Percentiles rank a stretch among this genome's conserved stretches.
Evolutionary conservation across 495 filamentous ascomycete genomes (phyloP).

Genomic region (Penicillium fimorum): DNA sequence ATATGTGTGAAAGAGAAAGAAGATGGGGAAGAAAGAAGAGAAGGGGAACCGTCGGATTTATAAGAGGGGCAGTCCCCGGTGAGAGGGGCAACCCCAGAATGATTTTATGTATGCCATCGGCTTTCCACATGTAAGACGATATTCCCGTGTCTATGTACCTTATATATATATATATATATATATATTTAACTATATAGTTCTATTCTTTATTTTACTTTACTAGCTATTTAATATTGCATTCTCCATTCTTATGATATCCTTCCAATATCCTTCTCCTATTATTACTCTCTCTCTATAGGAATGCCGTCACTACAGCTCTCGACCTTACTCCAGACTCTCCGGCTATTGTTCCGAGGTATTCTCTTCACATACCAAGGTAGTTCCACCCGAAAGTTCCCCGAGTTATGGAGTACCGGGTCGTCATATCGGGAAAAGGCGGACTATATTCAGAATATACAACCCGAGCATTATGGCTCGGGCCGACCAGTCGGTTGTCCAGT

Average conservation of each 20-base stretch:
- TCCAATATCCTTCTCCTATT: not conserved
- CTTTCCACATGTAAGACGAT: conserved; percentile 9
- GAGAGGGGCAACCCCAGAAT: conserved; percentile 31
- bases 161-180: no score
- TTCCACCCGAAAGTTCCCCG: conserved; percentile 4
- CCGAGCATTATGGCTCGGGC: conserved; percentile 15
- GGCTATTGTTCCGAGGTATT: conserved; percentile 2
- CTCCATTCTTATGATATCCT: not conserved
- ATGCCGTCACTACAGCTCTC: not conserved
- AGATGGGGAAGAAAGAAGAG: conserved; percentile 19
- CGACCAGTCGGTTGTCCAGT: conserved; percentile 12
- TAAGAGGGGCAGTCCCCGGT: conserved; percentile 16
- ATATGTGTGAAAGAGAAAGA: conserved; percentile 1
- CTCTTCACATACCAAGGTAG: no score
- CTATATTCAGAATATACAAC: not conserved
- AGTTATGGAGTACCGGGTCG: conserved; percentile 10
- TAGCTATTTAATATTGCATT: not conserved
- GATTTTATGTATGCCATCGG: not conserved
- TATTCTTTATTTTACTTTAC: not conserved
- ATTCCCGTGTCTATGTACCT: no score
- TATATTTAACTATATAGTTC: no score
- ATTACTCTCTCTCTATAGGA: not conserved
- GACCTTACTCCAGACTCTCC: conserved; percentile 2
- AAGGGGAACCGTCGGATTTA: conserved; percentile 20
- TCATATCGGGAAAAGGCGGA: conserved; percentile 23